Evolutionary conservation across 805 yeast genomes (phyloP).

Genomic region (Candida montana): DNA sequence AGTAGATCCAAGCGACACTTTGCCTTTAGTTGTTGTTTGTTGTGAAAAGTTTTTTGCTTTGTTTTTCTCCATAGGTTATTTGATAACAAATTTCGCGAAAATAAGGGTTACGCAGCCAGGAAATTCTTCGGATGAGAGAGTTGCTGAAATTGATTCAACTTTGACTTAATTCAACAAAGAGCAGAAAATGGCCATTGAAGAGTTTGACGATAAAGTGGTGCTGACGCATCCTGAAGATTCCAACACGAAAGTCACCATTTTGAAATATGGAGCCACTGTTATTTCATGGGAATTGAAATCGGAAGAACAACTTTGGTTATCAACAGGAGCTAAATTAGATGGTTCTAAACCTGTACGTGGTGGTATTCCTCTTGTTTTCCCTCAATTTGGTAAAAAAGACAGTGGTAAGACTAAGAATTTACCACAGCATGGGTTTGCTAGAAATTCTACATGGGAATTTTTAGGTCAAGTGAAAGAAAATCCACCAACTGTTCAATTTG

Average conservation of each 20-base stretch:
- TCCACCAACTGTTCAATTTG: constrained; percentile 85
- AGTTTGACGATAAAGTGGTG: constrained; percentile 56
- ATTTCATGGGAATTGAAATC: constrained; percentile 73
- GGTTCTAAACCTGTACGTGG: constrained; percentile 95
- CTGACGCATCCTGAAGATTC: constrained; percentile 50
- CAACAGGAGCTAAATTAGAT: constrained; percentile 74
- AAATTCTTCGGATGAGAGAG: no score
- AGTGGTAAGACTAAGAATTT: constrained; percentile 52
- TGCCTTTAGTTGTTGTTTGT: background rate
- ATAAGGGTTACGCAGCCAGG: no score
- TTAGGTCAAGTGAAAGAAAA: constrained; percentile 71
- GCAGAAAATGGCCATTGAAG: constrained; percentile 43
- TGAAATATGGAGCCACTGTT: constrained; percentile 86
- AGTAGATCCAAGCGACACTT: no score
- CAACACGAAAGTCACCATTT: constrained; percentile 55
- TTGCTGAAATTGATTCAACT: no score
- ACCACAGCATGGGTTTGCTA: constrained; percentile 97
- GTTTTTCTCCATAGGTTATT: no score
- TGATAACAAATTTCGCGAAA: no score
- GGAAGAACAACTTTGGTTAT: constrained; percentile 79
- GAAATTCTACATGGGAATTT: constrained; percentile 89
- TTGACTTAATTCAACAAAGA: no score
- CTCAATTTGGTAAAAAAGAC: constrained; percentile 76
- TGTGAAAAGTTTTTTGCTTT: no score
- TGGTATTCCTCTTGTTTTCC: constrained; percentile 95